These are phyloP conservation scores for Fraxinus platypoda DNA, from an alignment of 305 asterid genomes.

Conservation along the genomic window DNA sequence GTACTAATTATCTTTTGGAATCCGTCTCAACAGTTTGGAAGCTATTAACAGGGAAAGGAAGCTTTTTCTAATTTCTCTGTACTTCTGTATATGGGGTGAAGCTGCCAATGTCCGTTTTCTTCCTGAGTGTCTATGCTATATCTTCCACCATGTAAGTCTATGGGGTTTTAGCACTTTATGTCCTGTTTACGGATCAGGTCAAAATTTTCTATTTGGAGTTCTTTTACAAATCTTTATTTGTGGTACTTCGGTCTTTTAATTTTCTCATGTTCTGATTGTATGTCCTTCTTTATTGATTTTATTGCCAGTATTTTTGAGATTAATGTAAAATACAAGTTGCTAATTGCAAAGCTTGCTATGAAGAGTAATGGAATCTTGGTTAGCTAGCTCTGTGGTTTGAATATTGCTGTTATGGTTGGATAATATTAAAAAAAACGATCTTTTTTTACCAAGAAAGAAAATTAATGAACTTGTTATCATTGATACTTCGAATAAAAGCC, in stretches of 20 bases:
- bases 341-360: background rate
- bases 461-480: background rate
- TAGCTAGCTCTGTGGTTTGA: background rate
- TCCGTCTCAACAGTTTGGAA: constrained; percentile 60
- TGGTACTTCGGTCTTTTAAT: constrained; percentile 1
- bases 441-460: background rate
- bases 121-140: constrained; percentile 97
- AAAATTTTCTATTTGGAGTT: constrained; percentile 15
- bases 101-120: constrained; percentile 96
- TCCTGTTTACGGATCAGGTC: constrained; percentile 10
- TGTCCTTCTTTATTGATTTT: constrained; percentile 8
- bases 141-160: constrained; percentile 84
- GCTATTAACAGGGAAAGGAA: constrained; percentile 89
- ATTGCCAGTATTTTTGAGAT: background rate
- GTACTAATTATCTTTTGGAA: constrained; percentile 21
- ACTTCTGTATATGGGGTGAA: constrained; percentile 98
- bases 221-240: constrained; percentile 6
- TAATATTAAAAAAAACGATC: background rate
- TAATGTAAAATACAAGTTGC: background rate
- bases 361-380: background rate
- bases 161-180: constrained; percentile 14
- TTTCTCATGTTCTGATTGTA: constrained; percentile 16
- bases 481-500: background rate
- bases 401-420: background rate
- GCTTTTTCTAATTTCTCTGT: constrained; percentile 78